These are phyloP conservation scores for Flaveria ramosissima DNA, from an alignment of 129 eudicot species.

Conservation along the genomic window DNA sequence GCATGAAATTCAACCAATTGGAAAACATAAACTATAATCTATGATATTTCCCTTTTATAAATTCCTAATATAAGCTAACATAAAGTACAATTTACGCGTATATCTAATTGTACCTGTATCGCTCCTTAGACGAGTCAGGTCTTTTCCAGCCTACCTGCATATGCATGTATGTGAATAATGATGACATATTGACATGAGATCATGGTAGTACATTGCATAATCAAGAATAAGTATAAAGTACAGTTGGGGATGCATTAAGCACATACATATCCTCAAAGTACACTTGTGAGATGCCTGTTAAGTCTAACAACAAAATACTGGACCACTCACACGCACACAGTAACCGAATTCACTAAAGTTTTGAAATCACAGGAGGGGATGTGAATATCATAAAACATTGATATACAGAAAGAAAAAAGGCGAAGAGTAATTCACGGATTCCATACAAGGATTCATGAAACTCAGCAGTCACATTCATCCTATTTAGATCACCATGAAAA, in stretches of 20 bases:
- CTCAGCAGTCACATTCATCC: slow-evolving; percentile 22
- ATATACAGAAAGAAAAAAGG: slow-evolving; percentile 6
- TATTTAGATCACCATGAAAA: slow-evolving; percentile 15
- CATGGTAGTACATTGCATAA: slow-evolving; percentile 10
- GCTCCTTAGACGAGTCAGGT: not conserved
- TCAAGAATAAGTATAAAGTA: slow-evolving; percentile 18
- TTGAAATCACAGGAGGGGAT: not conserved
- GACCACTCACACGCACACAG: slow-evolving; percentile 25
- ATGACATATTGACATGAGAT: slow-evolving; percentile 12
- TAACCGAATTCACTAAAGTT: slow-evolving; percentile 10
- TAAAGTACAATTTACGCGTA: not conserved
- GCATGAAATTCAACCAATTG: not conserved
- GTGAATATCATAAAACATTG: slow-evolving; percentile 16
- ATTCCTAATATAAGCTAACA: slow-evolving; percentile 7
- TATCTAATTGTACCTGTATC: slow-evolving; percentile 11
- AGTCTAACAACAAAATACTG: slow-evolving; percentile 11
- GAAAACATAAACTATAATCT: not conserved
- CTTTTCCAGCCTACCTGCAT: slow-evolving; percentile 22
- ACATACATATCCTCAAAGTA: slow-evolving; percentile 26
- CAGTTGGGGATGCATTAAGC: slow-evolving; percentile 18
- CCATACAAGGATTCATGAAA: slow-evolving; percentile 15
- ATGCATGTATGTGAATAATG: slow-evolving; percentile 30
- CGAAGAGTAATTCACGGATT: not conserved
- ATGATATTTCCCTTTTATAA: slow-evolving; percentile 13
- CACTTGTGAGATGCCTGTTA: slow-evolving; percentile 16